Base-by-base conservation (phyloP, 768 basidiomycete species). In the Calocybe gangraenosa region DNA sequence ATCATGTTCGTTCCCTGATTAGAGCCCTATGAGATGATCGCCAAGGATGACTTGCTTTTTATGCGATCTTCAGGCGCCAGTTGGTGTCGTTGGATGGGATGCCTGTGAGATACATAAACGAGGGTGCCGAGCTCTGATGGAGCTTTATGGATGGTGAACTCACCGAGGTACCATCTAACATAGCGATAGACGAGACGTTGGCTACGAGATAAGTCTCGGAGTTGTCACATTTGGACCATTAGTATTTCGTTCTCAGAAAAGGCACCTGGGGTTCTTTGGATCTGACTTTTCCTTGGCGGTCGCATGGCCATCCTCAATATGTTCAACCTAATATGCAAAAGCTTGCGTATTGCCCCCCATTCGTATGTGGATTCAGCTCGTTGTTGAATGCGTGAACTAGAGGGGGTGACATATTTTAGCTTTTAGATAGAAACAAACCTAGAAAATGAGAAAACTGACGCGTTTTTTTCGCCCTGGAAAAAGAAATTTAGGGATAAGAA, bases 1-100 rank as follows among this genome's bases (percentile, higher is more conserved):
- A 67, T 92, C 87, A 13, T 87, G 87, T 63, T 90, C 87, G 58
- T 90, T 88, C 2, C 81, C 86, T 1, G 80, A 75, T 58, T 87
- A 82, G 7, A 86, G 62, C 0, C 82, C 87, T 14, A 84, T 60
- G 15, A 90, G 65, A 48, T 78, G 70, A 39, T 74, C 65, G 1
- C 87, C 87, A 1, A 90, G 67, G 47, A 87, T 81, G 14, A 61
- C 50, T 57, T 86, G 74, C 79, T 32, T 74, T 62, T 55, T 79
- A 72, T 6, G 79, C 82, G 22, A 85, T 78, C 19, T 58, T 59
- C 11, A 81, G 57, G 3, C 73, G 64, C 68, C 73, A 76, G 57
- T 80, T 63, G 11, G 78, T 76, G 38, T 84, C 75, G 57, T 87
- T 84, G 68, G 87, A 87, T 0, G 83, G 83, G 32, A 84, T 67